Percentiles rank a stretch among this genome's conserved stretches.
Evolutionary conservation across 352 stramenopile species (phyloP).

Genomic region (Globisporangium echinulatum): DNA sequence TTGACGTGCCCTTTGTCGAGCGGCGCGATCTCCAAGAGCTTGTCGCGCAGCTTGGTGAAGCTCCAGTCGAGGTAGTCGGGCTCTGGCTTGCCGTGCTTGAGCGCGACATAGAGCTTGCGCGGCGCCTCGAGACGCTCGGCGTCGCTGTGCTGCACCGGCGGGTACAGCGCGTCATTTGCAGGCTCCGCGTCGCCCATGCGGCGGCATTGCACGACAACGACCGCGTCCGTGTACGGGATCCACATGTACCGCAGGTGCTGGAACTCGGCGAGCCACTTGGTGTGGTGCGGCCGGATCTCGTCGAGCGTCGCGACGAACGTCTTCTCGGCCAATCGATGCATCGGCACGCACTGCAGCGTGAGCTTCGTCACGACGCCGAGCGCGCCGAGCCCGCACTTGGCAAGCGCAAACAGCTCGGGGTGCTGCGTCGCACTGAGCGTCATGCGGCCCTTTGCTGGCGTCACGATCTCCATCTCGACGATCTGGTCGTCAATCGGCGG

Average conservation of each 20-base stretch:
- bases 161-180: conserved; percentile 32
- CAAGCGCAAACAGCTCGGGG: conserved; percentile 86
- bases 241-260: conserved; percentile 97
- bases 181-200: conserved; percentile 41
- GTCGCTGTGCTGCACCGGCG: conserved; percentile 33
- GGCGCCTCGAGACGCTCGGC: conserved; percentile 73
- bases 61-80: conserved; percentile 69
- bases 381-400: conserved; percentile 92
- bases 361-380: conserved; percentile 96
- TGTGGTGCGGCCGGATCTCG: conserved; percentile 83
- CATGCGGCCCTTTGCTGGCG: conserved; percentile 88
- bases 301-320: conserved; percentile 88
- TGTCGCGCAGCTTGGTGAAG: conserved; percentile 82
- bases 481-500: conserved; percentile 97
- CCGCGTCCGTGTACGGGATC: conserved; percentile 95
- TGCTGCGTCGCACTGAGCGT: conserved; percentile 78
- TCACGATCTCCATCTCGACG: conserved; percentile 94
- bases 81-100: conserved; percentile 48
- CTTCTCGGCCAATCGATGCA: conserved; percentile 91
- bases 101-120: conserved; percentile 70
- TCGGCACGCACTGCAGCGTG: conserved; percentile 93
- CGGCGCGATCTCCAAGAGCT: conserved; percentile 77
- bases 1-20: conserved; percentile 92
- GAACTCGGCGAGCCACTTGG: conserved; percentile 62
- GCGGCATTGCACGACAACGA: conserved; percentile 92